Conservation (phyloP, 202 grass and related monocot species). For the Digitaria exilis region DNA sequence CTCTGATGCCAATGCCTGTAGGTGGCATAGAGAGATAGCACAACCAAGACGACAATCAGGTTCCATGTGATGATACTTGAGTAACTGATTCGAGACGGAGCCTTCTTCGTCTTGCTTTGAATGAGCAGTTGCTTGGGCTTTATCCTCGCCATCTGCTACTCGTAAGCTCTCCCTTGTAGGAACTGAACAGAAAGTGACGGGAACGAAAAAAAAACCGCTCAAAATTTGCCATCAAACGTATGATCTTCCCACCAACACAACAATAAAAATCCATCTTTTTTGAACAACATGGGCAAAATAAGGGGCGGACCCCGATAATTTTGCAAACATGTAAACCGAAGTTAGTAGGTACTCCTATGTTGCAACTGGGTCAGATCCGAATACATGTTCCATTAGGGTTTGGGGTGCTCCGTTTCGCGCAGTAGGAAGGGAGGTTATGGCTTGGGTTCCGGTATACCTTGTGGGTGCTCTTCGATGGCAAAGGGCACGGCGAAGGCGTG, state of each 20-base stretch:
- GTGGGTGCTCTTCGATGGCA: neutral
- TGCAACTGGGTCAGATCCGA: neutral
- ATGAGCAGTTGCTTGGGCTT: conserved; percentile 92
- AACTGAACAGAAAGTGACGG: neutral
- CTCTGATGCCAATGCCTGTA: conserved; percentile 76
- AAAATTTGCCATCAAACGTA: neutral
- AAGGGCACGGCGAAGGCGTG: neutral
- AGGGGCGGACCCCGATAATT: neutral
- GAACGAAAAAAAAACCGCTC: neutral
- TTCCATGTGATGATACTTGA: conserved; percentile 74
- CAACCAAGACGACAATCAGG: conserved; percentile 69
- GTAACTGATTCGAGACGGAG: conserved; percentile 70
- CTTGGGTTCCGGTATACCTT: neutral
- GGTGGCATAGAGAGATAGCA: conserved; percentile 81
- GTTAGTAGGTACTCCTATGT: neutral
- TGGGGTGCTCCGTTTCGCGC: neutral
- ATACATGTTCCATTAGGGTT: neutral
- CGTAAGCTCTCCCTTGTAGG: conserved; percentile 12
- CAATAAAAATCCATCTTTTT: neutral
- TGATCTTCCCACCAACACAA: neutral
- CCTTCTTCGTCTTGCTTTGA: conserved; percentile 94
- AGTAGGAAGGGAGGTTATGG: neutral
- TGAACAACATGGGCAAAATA: neutral
- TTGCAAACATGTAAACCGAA: neutral
- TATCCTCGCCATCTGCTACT: conserved; percentile 77